A percentile compares a stretch with the other conserved stretches of the same genome.
phyloP scores from a whole-genome alignment of 2,329 filamentous ascomycete genomes.

The Trichoderma guizhouense region DNA sequence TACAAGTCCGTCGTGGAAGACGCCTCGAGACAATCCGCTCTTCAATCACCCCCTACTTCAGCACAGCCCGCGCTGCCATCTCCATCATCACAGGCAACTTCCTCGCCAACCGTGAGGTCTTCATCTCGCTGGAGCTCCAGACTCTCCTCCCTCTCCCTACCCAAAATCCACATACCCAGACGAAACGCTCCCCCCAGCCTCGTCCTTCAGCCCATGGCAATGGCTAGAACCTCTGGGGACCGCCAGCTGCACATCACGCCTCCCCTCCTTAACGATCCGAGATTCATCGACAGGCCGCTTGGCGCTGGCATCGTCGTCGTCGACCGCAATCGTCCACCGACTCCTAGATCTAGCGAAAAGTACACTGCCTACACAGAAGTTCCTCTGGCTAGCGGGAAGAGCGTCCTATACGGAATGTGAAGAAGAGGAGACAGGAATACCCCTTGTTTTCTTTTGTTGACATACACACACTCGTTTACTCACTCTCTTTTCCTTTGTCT shows the following conservation, averaged over 20 bases:
- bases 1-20: constrained; percentile 37
- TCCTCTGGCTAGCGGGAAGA: constrained; percentile 37
- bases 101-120: neutral
- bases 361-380: constrained; percentile 26
- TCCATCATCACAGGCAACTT: constrained; percentile 1
- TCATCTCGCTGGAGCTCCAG: constrained; percentile 20
- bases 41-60: constrained; percentile 7
- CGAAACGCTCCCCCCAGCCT: constrained; percentile 31
- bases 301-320: constrained; percentile 4
- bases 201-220: constrained; percentile 22
- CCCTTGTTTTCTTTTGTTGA: neutral
- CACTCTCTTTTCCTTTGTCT: neutral
- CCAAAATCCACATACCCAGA: constrained; percentile 39
- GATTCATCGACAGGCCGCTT: constrained; percentile 26
- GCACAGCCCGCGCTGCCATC: neutral
- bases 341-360: constrained; percentile 3
- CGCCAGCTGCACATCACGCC: constrained; percentile 30
- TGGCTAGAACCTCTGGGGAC: constrained; percentile 25
- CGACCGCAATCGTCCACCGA: constrained; percentile 10
- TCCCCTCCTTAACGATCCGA: constrained; percentile 28
- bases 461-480: neutral
- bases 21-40: constrained; percentile 13
- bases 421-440: neutral
- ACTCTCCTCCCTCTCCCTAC: constrained; percentile 38
- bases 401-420: constrained; percentile 31